Base-by-base conservation (phyloP, 2,329 filamentous ascomycete species). In the Fonsecaea pedrosoi region DNA sequence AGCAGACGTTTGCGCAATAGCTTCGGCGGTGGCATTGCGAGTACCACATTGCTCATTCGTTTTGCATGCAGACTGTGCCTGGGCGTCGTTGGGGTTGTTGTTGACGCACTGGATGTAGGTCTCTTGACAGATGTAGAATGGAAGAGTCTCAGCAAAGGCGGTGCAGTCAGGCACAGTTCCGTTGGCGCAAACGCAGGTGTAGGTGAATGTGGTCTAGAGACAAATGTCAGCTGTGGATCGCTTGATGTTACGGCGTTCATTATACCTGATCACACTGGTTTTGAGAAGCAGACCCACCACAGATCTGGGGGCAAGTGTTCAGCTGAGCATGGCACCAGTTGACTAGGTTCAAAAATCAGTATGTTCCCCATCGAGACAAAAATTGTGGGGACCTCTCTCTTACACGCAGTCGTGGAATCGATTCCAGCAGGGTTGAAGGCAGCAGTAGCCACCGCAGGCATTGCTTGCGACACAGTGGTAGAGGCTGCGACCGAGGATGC, bases 281-380 rank as follows among this genome's bases (percentile, higher is more conserved):
- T 69, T 74, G 73, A 68, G 75, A 77, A 71, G 81, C 78, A 69
- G 76, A 74, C 69, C 82, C 82, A 69, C 82, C 82, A 78, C 88
- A 90, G 70, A 90, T 82, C 65, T 82, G 75, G 15, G 85, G 85
- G 79, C 88, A 90, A 54, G 82, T 83, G 77, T 87, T 87, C 68
- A 78, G 78, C 79, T 90, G 80, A 69, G 82, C 85, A 62, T 77
- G 76, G 75, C 88, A 90, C 87, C 87, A 90, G 65, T 78, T 73
- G 68, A 75, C 83, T 85, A 66, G 32, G 37, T 37, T 35, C 18
- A 25, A 12, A n/a, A 40, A 53, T 67, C 55, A 64, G 63, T 60
- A 21, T 35, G 10, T 54, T 45, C 5, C 12, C 25, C 57, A 30
- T 42, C 25, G 35, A 40, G 30, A 9, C 42, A 18, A 37, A 34